A percentile compares a stretch with the other conserved stretches of the same genome.
Evolutionary conservation across 1,284 basidiomycete species (phyloP).

Genomic region (Puccinia brachypodii): DNA sequence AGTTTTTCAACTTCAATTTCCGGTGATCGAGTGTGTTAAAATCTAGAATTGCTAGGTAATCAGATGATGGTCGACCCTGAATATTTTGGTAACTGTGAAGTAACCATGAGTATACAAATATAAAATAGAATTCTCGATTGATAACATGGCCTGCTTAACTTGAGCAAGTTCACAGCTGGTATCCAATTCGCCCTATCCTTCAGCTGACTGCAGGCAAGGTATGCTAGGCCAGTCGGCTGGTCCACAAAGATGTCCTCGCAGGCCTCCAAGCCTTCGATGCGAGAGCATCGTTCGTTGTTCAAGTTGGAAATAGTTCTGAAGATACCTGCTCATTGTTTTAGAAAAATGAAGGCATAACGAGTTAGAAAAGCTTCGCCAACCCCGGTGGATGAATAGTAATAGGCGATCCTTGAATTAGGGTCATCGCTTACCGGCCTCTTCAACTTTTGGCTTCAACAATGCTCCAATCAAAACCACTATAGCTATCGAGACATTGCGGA

Average conservation of each 20-base stretch:
- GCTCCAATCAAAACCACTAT: not conserved
- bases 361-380: not conserved
- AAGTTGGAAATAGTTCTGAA: slow-evolving; percentile 26
- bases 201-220: slow-evolving; percentile 36
- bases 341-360: not conserved
- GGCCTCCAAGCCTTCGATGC: slow-evolving; percentile 37
- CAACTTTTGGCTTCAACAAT: slow-evolving; percentile 11
- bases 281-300: slow-evolving; percentile 34
- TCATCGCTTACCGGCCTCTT: slow-evolving; percentile 3
- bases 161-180: slow-evolving; percentile 29
- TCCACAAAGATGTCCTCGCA: slow-evolving; percentile 45
- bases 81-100: slow-evolving; percentile 14
- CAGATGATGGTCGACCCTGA: not conserved
- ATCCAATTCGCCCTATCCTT: slow-evolving; percentile 29
- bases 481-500: not conserved
- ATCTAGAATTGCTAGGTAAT: slow-evolving; percentile 40
- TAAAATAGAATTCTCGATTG: not conserved
- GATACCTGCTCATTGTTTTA: slow-evolving; percentile 12
- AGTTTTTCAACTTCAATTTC: slow-evolving; percentile 12
- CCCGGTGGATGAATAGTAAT: not conserved
- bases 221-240: slow-evolving; percentile 27
- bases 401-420: not conserved
- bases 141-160: not conserved
- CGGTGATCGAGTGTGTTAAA: slow-evolving; percentile 30
- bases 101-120: not conserved